phyloP scores from a whole-genome alignment of 208 protist species.

The Wallacemonas sp. region DNA sequence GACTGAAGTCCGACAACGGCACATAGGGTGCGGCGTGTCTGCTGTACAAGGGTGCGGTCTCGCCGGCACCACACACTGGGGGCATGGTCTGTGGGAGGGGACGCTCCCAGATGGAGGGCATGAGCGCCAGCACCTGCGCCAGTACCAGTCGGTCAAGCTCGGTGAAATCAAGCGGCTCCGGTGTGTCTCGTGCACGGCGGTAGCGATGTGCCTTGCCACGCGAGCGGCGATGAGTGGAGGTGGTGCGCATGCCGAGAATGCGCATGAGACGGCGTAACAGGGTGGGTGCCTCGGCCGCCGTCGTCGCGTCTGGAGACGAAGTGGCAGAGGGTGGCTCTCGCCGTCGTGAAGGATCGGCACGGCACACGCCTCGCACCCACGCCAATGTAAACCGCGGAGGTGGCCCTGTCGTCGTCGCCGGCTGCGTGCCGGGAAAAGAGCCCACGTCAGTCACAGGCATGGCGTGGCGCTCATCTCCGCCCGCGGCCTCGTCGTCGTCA shows the following conservation, averaged over 20 bases:
- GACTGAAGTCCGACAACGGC: slow-evolving; percentile 4
- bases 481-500: background rate
- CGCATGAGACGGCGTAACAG: background rate
- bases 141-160: slow-evolving; percentile 1
- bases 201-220: background rate
- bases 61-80: too few species aligned
- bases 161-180: background rate
- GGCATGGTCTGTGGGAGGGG: slow-evolving; percentile 12
- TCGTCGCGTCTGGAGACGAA: background rate
- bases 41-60: too few species aligned
- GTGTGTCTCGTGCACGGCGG: background rate
- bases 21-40: background rate
- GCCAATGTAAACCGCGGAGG: background rate
- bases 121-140: slow-evolving; percentile 2
- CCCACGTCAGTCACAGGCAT: too few species aligned
- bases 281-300: background rate
- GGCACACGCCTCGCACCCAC: slow-evolving; percentile 2
- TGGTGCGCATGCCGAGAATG: background rate
- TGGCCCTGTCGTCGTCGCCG: background rate
- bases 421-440: too few species aligned
- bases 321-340: background rate
- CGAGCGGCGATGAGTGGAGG: background rate
- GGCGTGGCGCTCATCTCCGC: too few species aligned
- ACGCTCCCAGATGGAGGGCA: slow-evolving; percentile 42
- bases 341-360: background rate